Evolutionary conservation across 208 protist genomes (phyloP).

Genomic region (Trypanosoma scelopori): DNA sequence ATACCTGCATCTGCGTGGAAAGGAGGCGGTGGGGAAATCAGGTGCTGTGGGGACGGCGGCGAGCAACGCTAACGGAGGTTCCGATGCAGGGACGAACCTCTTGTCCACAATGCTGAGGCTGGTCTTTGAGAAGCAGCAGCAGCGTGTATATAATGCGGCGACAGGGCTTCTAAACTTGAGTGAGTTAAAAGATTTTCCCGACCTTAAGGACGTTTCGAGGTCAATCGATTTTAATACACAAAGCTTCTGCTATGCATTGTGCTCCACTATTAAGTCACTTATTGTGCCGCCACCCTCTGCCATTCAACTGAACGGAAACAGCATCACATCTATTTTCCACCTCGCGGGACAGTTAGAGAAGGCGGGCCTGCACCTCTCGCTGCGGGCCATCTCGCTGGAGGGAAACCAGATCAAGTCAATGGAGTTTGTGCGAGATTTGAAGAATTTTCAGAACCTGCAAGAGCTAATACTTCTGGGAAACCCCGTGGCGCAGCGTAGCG

Average conservation of each 20-base stretch:
- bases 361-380: constrained; percentile 48
- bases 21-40: constrained; percentile 20
- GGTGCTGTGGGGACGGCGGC: constrained; percentile 17
- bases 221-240: constrained; percentile 87
- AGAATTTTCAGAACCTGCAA: constrained; percentile 54
- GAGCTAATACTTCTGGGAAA: constrained; percentile 76
- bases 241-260: constrained; percentile 79
- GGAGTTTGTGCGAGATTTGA: constrained; percentile 51
- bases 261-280: constrained; percentile 59
- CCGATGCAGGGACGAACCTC: constrained; percentile 34
- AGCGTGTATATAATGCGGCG: constrained; percentile 55
- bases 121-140: constrained; percentile 87
- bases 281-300: constrained; percentile 61
- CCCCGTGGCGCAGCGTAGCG: constrained; percentile 42
- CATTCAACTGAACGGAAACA: constrained; percentile 64
- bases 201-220: constrained; percentile 49
- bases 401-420: constrained; percentile 56
- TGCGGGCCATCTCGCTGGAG: constrained; percentile 65
- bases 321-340: constrained; percentile 58
- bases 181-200: constrained; percentile 40
- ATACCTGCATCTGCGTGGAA: constrained; percentile 66
- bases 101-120: constrained; percentile 83
- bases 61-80: constrained; percentile 6
- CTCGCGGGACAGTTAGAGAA: constrained; percentile 63
- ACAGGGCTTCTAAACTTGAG: constrained; percentile 60